Evolutionary conservation across 768 basidiomycete genomes (phyloP).

Genomic region (Gloeostereum incarnatum): DNA sequence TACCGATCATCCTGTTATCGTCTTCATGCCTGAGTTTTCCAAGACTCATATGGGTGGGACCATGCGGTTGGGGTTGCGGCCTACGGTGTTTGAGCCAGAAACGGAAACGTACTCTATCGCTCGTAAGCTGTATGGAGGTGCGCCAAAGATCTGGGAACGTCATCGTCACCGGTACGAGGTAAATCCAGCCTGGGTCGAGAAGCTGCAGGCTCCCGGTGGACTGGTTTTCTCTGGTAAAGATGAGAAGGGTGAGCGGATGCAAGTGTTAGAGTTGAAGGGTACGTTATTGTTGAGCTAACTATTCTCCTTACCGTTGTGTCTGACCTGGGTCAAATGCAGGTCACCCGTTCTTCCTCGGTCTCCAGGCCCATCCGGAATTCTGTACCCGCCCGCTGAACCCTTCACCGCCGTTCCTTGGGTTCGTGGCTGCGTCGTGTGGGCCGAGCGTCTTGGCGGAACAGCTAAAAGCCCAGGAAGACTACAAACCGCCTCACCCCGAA

Average conservation of each 20-base stretch:
- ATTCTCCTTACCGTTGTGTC: too few relatives aligned
- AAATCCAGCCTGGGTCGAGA: constrained; percentile 78
- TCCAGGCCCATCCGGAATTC: constrained; percentile 98
- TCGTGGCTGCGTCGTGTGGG: constrained; percentile 72
- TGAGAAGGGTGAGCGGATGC: constrained; percentile 96
- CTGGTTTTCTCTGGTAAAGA: constrained; percentile 72
- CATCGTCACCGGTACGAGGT: constrained; percentile 96
- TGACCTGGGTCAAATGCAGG: too few relatives aligned
- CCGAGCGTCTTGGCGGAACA: too few relatives aligned
- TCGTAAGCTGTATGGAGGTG: constrained; percentile 77
- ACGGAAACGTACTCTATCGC: constrained; percentile 65
- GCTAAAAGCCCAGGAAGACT: too few relatives aligned
- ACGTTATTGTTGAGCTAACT: too few relatives aligned
- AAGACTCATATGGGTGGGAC: constrained; percentile 98
- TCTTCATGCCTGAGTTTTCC: constrained; percentile 99
- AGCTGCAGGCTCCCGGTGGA: constrained; percentile 54
- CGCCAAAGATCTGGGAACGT: constrained; percentile 84
- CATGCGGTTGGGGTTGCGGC: constrained; percentile 98
- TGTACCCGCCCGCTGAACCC: constrained; percentile 97
- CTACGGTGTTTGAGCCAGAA: constrained; percentile 76
- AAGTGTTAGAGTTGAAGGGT: constrained; percentile 84
- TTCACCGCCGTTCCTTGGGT: constrained; percentile 93
- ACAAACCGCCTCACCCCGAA: constrained; percentile 68
- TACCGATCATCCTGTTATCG: constrained; percentile 62
- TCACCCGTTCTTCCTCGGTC: constrained; percentile 88